Conservation (phyloP, 2,329 filamentous ascomycete species). For the Aspergillus fischeri region DNA sequence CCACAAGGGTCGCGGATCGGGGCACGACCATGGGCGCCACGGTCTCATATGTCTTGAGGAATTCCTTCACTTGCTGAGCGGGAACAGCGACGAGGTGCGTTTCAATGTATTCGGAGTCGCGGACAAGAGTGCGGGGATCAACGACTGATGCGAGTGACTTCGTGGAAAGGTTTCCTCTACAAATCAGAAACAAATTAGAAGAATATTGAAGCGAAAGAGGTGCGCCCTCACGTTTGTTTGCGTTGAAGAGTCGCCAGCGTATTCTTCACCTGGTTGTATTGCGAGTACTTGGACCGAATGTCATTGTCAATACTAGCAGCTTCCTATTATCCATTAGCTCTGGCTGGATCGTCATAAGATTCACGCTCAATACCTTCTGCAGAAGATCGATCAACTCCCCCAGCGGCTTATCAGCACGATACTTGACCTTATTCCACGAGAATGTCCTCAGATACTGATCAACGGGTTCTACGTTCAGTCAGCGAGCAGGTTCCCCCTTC, state of each 20-base stretch:
- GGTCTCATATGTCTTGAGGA: slow-evolving; percentile 83
- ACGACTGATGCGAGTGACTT: slow-evolving; percentile 90
- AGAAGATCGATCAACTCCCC: slow-evolving; percentile 80
- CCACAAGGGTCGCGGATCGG: slow-evolving; percentile 73
- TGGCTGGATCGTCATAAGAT: background rate
- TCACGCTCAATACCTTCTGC: slow-evolving; percentile 62
- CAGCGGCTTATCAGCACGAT: slow-evolving; percentile 86
- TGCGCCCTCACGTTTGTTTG: slow-evolving; percentile 69
- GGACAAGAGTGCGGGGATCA: slow-evolving; percentile 72
- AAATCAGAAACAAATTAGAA: background rate
- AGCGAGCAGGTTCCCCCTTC: slow-evolving; percentile 8
- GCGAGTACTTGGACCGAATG: slow-evolving; percentile 87
- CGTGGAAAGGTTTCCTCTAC: slow-evolving; percentile 84
- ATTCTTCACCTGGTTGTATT: slow-evolving; percentile 89
- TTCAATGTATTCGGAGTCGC: slow-evolving; percentile 93
- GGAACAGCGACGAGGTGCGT: slow-evolving; percentile 92
- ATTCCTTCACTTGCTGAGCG: slow-evolving; percentile 75
- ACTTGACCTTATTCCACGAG: slow-evolving; percentile 96
- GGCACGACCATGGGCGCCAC: slow-evolving; percentile 89
- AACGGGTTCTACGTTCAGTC: slow-evolving; percentile 67
- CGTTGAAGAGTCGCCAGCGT: slow-evolving; percentile 76
- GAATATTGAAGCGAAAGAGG: background rate
- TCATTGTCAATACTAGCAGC: slow-evolving; percentile 90
- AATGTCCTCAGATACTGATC: slow-evolving; percentile 89
- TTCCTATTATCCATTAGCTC: slow-evolving; percentile 56